A percentile compares a stretch with the other conserved stretches of the same genome.
Conservation (phyloP, 495 filamentous ascomycete genomes). For the Cercophora samala region DNA sequence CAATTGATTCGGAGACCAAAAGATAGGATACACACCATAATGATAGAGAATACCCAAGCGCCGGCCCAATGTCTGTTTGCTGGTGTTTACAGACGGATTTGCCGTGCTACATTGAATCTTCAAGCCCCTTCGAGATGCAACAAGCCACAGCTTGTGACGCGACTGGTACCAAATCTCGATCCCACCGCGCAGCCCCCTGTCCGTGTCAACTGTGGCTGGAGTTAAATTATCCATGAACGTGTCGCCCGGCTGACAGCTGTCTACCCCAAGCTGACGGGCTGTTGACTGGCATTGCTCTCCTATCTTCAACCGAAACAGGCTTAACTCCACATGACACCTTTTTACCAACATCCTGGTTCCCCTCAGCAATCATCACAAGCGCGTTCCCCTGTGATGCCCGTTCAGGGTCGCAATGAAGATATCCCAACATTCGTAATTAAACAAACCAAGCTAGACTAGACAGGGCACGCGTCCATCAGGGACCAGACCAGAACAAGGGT, state of each 20-base stretch:
- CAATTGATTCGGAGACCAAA: not conserved
- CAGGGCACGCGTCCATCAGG: not conserved
- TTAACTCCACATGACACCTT: conserved; percentile 6
- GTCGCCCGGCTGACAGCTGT: not conserved
- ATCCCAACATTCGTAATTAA: conserved; percentile 17
- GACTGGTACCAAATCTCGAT: not conserved
- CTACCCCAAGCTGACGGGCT: not conserved
- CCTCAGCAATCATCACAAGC: conserved; percentile 1
- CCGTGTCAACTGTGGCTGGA: not conserved
- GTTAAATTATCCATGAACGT: not conserved
- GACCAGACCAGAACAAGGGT: not conserved
- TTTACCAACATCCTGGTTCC: conserved; percentile 22
- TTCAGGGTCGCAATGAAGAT: conserved; percentile 13
- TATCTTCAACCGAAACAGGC: conserved; percentile 4
- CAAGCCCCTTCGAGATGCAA: not conserved
- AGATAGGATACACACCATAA: conserved; percentile 24
- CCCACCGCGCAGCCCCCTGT: not conserved
- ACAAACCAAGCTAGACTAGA: not conserved
- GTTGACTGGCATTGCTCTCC: not conserved
- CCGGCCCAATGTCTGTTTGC: conserved; percentile 4
- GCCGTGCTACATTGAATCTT: conserved; percentile 5
- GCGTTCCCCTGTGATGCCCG: conserved; percentile 2
- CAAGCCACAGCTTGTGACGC: conserved; percentile 8
- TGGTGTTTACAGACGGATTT: not conserved
- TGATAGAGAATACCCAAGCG: conserved; percentile 18